Conservation (phyloP, 805 yeast genomes). For the Monosporozyma yasuniensis region DNA sequence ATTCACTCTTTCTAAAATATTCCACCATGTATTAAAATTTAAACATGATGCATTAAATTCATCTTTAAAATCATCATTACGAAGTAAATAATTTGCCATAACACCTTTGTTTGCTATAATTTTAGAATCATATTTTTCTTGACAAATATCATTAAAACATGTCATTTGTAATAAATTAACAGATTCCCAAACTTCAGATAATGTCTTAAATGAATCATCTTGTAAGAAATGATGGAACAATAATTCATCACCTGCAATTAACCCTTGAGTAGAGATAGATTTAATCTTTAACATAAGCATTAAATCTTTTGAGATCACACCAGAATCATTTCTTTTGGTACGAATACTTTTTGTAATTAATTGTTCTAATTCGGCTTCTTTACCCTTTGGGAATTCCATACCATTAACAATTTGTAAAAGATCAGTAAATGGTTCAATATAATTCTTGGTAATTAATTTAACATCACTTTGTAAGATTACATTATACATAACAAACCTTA, state of each 20-base stretch:
- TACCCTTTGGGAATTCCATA: conserved; percentile 27
- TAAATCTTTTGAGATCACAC: conserved; percentile 17
- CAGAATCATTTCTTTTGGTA: conserved; percentile 11
- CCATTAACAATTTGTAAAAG: conserved; percentile 24
- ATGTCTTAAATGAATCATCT: conserved; percentile 13
- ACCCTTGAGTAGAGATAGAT: conserved; percentile 31
- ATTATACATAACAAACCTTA: conserved; percentile 17
- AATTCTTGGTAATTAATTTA: conserved; percentile 17
- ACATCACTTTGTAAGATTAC: conserved; percentile 20
- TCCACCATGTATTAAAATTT: conserved; percentile 29
- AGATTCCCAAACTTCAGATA: conserved; percentile 26
- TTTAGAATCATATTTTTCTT: conserved; percentile 24
- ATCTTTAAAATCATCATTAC: conserved; percentile 25
- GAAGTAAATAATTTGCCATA: conserved; percentile 25
- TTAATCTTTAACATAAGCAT: conserved; percentile 27
- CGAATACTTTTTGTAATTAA: conserved; percentile 14
- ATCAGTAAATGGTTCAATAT: conserved; percentile 34
- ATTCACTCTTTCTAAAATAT: conserved; percentile 26
- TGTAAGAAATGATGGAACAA: conserved; percentile 27
- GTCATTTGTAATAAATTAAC: conserved; percentile 27
- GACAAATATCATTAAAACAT: conserved; percentile 24
- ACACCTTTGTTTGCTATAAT: conserved; percentile 27
- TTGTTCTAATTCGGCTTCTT: conserved; percentile 24
- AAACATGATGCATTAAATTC: conserved; percentile 27
- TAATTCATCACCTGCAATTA: conserved; percentile 30